Base-by-base conservation (phyloP, 257 asterid species). In the Ilex aquifolium region DNA sequence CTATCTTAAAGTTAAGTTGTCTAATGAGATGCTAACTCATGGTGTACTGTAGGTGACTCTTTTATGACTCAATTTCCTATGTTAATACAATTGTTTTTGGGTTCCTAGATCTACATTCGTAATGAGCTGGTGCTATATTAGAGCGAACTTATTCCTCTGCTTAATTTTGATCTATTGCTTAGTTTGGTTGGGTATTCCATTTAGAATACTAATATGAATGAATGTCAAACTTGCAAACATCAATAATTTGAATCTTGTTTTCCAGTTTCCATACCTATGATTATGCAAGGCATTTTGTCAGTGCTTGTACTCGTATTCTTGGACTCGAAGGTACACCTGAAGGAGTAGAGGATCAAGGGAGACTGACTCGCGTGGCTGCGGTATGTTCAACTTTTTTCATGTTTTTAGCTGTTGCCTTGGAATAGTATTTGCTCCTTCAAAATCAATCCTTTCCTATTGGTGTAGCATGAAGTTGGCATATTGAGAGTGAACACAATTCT, bases 281-380 rank as follows among this genome's bases (percentile, higher is more conserved):
- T 78, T 90, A 90, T 76, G 97, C 97, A 71, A 76, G 95, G 67
- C 97, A 90, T 75, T 90, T 90, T 51, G 96, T 87, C 65, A 90
- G 97, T 74, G 95, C 97, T 29, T 90, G 97, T 63, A 85, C 97
- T 69, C 95, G 97, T 73, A 90, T 90, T 68, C 93, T 90, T 61
- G 97, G 95, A 68, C 85, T 90, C 62, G 97, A 90, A 85, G 97
- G 97, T 69, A 90, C 95, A 69, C 96, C 96, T 56, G 96, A 87
- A 74, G 97, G 97, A 63, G 97, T 90, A 66, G 97, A 90, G 82
- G 95, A 88, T 79, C 97, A 90, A 76, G 97, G 95, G 65, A 86
- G 90, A 82, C 79, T 87, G 60, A 90, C 97, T 74, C 97, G 96
- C 75, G 97, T 90, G 53, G 97, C 97, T 73, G 97, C 95, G 77